Conservation (phyloP, 768 basidiomycete species). For the Rubroboletus satanas region DNA sequence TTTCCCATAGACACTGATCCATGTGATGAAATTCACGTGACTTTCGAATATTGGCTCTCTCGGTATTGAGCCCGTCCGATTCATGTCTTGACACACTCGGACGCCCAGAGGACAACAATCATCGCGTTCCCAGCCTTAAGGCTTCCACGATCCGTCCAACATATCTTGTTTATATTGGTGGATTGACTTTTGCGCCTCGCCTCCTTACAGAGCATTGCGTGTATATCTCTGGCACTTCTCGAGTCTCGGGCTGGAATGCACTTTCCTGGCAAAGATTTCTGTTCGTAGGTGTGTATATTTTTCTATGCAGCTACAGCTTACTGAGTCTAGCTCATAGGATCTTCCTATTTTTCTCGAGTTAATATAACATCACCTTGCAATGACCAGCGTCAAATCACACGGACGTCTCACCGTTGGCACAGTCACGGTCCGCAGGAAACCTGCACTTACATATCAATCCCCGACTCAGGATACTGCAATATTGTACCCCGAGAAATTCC, state of each 20-base stretch:
- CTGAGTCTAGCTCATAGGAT: slow-evolving; percentile 11
- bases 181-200: slow-evolving; percentile 8
- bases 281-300: slow-evolving; percentile 20
- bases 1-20: slow-evolving; percentile 6
- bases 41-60: slow-evolving; percentile 12
- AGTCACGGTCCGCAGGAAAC: slow-evolving; percentile 49
- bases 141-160: slow-evolving; percentile 6
- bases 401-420: slow-evolving; percentile 7
- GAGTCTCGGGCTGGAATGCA: slow-evolving; percentile 22
- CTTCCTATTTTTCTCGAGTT: slow-evolving; percentile 4
- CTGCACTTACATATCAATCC: slow-evolving; percentile 54
- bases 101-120: slow-evolving; percentile 6
- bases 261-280: slow-evolving; percentile 8
- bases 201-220: slow-evolving; percentile 7
- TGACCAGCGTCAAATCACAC: slow-evolving; percentile 24
- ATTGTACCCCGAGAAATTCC: slow-evolving; percentile 19
- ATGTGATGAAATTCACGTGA: slow-evolving; percentile 22
- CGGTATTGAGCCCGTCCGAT: slow-evolving; percentile 16
- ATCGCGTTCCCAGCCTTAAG: slow-evolving; percentile 7
- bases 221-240: slow-evolving; percentile 11
- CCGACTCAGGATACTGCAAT: slow-evolving; percentile 38
- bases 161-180: slow-evolving; percentile 25
- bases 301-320: neutral
- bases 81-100: slow-evolving; percentile 23
- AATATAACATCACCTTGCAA: slow-evolving; percentile 12